These are phyloP conservation scores for Solanum sparsipilum DNA, from an alignment of 257 asterid species.

Conservation along the genomic window DNA sequence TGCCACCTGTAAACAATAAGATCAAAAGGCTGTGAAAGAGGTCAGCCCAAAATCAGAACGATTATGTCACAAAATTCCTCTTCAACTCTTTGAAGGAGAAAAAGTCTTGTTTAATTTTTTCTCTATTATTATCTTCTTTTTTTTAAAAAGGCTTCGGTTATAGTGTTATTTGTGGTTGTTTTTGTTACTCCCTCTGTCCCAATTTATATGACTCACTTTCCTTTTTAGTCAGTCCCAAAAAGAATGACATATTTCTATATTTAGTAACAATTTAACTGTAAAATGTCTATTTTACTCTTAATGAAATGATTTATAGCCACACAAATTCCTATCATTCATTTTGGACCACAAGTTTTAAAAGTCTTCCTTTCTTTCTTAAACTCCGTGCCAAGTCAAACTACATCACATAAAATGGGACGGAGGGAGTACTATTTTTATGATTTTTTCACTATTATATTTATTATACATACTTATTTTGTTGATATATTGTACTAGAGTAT, in stretches of 20 bases:
- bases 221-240: no score
- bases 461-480: background rate
- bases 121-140: background rate
- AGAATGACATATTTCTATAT: no score
- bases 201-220: no score
- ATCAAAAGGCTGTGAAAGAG: background rate
- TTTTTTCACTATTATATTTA: fast-evolving
- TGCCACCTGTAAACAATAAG: background rate
- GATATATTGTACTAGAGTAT: background rate
- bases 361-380: no score
- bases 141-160: background rate
- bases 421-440: background rate
- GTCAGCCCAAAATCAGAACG: background rate
- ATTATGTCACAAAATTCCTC: background rate
- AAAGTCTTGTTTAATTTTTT: background rate
- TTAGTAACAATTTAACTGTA: no score
- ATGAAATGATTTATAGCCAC: no score
- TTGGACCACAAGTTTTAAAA: no score
- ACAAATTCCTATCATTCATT: no score
- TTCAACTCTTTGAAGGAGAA: background rate
- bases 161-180: background rate
- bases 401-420: no score
- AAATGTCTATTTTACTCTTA: no score
- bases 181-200: no score
- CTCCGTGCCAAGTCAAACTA: no score